Conservation (phyloP, 331 rosid species). For the Erythrophleum ivorense region DNA sequence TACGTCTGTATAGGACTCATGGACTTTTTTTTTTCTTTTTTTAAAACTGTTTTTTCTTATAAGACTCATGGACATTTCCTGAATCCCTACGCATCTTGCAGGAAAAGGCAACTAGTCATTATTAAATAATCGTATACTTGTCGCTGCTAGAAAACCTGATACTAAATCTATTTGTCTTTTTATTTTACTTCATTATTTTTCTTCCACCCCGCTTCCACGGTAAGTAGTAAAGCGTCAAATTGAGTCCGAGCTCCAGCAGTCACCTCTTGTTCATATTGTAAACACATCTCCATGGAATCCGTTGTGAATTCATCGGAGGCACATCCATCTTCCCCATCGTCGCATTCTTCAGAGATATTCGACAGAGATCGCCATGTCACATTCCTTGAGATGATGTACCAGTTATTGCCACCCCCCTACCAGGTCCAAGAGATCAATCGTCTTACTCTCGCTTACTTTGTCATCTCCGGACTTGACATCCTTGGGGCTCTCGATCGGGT, state of each 20-base stretch:
- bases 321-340: constrained; percentile 26
- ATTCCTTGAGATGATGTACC: constrained; percentile 72
- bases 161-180: no score
- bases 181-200: no score
- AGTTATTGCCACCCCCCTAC: constrained; percentile 66
- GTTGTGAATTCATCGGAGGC: constrained; percentile 33
- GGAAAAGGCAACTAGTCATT: no score
- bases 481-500: constrained; percentile 62
- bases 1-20: no score
- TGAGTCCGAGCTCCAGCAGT: not conserved
- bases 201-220: no score
- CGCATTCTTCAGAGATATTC: constrained; percentile 40
- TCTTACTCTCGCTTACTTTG: constrained; percentile 92
- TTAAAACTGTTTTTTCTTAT: no score
- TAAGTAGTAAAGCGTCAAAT: not conserved
- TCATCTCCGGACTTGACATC: constrained; percentile 82
- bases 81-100: no score
- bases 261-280: not conserved
- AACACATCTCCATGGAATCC: constrained; percentile 24
- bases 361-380: constrained; percentile 67
- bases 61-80: no score
- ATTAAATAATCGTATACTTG: no score
- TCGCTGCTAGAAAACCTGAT: no score
- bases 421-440: constrained; percentile 83
- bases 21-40: no score